Base-by-base conservation (phyloP, 1,284 basidiomycete genomes). In the Tilletia horrida region DNA sequence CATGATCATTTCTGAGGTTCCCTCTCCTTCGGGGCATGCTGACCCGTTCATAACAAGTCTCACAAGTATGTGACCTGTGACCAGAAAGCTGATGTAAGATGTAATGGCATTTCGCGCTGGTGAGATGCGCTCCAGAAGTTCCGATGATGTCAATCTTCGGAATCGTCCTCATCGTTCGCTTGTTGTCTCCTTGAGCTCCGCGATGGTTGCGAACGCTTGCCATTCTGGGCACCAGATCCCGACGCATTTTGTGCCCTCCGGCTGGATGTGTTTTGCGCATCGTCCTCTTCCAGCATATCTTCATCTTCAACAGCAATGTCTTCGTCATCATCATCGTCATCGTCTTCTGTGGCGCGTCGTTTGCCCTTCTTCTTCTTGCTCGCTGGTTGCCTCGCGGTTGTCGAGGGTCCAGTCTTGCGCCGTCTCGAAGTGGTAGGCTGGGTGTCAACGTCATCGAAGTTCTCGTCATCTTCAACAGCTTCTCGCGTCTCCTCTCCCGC, bases 271-370 rank as follows among this genome's bases (percentile, higher is more conserved):
- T 59, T 29, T 6, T 59, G n/a, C n/a, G n/a, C n/a, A n/a, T n/a
- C 29, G 14, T 59, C 55, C 16, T 59, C 55, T 11, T 59, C 55
- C 14, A 31, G 13, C 55, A 31, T 29, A 1, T 14, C 13, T n/a
- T 21, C 55, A 7, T 40, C 55, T 27, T 59, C 55, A 9, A 4
- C 45, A 18, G 16, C 45, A 18, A 18, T 23, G 45, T 59, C 52
- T 27, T 55, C 55, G 27, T 59, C 55, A 9, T 59, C 55, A 7
- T 59, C 55, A 35, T 59, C 55, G 8, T 59, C 55, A 18, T 59
- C 55, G 27, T 40, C 55, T 2, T 59, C 55, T 27, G 9, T 18
- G 18, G 55, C 31, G 18, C 45, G 45, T 18, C 45, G 45, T 23
- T 48, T 48, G 4, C 35, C 35, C 11, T 40, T 40, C 35, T 40